Conservation (phyloP, 352 stramenopile genomes). For the Pythium volutum region DNA sequence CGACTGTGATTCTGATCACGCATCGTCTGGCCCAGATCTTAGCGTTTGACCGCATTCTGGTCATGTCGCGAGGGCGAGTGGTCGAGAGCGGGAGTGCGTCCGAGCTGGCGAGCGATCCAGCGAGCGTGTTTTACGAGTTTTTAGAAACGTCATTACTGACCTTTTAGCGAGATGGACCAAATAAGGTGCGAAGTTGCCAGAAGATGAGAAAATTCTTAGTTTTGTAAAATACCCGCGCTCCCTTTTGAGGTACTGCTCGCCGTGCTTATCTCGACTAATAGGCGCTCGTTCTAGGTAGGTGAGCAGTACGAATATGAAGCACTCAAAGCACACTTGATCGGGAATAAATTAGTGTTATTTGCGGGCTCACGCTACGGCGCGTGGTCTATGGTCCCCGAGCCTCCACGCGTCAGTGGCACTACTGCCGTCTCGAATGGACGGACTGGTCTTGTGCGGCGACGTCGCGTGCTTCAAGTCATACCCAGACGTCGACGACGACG, state of each 20-base stretch:
- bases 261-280: too few species aligned
- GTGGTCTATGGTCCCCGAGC: not conserved
- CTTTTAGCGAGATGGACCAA: too few species aligned
- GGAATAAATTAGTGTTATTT: not conserved
- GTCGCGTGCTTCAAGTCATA: not conserved
- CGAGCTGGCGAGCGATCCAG: constrained; percentile 2
- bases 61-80: constrained; percentile 6
- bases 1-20: constrained; percentile 21
- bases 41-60: constrained; percentile 22
- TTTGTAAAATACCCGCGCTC: too few species aligned
- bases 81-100: constrained; percentile 16
- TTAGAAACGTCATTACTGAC: constrained; percentile 17
- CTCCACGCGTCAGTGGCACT: not conserved
- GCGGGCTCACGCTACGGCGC: not conserved
- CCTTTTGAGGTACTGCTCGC: too few species aligned
- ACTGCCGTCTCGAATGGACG: not conserved
- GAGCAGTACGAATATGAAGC: not conserved
- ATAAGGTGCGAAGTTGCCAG: too few species aligned
- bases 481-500: not conserved
- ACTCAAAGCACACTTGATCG: not conserved
- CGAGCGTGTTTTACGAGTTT: constrained; percentile 22
- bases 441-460: not conserved
- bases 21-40: constrained; percentile 20
- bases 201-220: too few species aligned
- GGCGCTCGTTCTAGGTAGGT: too few species aligned